Evolutionary conservation across 345 rosid species (phyloP), one percentile per base, ranked within the genome.

Genomic region (Citrus hindsii): DNA sequence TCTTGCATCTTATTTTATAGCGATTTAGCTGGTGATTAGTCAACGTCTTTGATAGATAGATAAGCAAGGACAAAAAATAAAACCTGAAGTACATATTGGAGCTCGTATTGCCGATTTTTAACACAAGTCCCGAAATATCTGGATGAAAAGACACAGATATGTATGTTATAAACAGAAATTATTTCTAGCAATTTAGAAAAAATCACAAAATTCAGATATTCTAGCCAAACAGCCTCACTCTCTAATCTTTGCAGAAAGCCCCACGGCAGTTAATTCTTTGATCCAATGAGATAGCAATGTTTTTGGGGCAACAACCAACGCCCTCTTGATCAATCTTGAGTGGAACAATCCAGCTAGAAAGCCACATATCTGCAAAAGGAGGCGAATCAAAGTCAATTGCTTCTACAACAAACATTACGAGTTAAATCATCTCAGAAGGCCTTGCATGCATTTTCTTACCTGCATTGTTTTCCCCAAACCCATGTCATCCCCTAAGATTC

Each of bases 401-500:
- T 70, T 27, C 18, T 28, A 66, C 35, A 53, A 27, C 9, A 25
- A 32, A 63, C 3, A 3, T 51, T 16, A 69, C 30, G 9, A 14
- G 37, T 40, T 33, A 48, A 69, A 62, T 71, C 3, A 77, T 67
- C 67, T 48, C 32, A 46, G 75, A 22, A 42, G 9, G 71, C 12
- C 46, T 18, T 51, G 51, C 30, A 66, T 33, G 19, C 70, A 74
- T 37, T 69, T 66, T 62, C 71, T 83, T 83, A 92, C 99, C 95
- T 96, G 99, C 99, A 96, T 96, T n/a, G 99, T 96, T 87, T 96
- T 96, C 69, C 99, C 99, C 80, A 96, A 86, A 53, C 99, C 99
- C 99, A 96, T 94, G 78, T 96, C 99, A 75, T 96, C 99, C 22
- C 99, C 98, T 83, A 96, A 86, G 64, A 96, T 94, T 82, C 99